Conservation (phyloP, 352 stramenopile genomes). For the Phytophthora podocarpi region DNA sequence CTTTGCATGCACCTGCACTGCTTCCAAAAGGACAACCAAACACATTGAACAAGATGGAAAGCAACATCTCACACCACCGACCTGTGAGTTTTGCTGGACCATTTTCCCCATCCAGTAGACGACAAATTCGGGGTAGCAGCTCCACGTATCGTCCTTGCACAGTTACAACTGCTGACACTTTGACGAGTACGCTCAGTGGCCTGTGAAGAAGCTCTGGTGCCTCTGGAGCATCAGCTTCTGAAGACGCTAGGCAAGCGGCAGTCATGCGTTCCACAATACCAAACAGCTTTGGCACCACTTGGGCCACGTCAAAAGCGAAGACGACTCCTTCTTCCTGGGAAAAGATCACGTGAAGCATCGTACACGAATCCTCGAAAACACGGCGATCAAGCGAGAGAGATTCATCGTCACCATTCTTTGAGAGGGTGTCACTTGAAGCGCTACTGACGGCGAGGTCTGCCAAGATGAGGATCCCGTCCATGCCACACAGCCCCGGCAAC, state of each 20-base stretch:
- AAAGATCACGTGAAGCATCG: constrained; percentile 57
- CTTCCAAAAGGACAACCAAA: constrained; percentile 48
- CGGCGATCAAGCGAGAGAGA: constrained; percentile 15
- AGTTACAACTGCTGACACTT: constrained; percentile 41
- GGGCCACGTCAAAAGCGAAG: constrained; percentile 51
- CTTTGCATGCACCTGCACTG: neutral
- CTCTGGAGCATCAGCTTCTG: constrained; percentile 7
- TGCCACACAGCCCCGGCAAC: constrained; percentile 50
- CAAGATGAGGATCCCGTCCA: constrained; percentile 48
- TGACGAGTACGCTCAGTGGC: constrained; percentile 52
- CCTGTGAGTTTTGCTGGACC: constrained; percentile 23
- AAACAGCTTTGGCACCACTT: constrained; percentile 58
- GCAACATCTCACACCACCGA: constrained; percentile 36
- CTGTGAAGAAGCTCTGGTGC: constrained; percentile 40
- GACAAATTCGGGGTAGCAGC: constrained; percentile 40
- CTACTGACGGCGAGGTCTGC: constrained; percentile 31
- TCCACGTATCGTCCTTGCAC: constrained; percentile 47
- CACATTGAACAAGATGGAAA: constrained; percentile 68
- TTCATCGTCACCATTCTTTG: neutral
- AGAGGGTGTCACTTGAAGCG: neutral
- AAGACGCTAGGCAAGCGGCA: neutral
- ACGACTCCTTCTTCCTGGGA: constrained; percentile 47
- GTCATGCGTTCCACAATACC: constrained; percentile 39
- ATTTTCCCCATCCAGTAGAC: constrained; percentile 19
- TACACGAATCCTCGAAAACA: constrained; percentile 51